These are phyloP conservation scores for Monosporascus sp. DNA, from an alignment of 2,329 filamentous ascomycete genomes.

Conservation along the genomic window DNA sequence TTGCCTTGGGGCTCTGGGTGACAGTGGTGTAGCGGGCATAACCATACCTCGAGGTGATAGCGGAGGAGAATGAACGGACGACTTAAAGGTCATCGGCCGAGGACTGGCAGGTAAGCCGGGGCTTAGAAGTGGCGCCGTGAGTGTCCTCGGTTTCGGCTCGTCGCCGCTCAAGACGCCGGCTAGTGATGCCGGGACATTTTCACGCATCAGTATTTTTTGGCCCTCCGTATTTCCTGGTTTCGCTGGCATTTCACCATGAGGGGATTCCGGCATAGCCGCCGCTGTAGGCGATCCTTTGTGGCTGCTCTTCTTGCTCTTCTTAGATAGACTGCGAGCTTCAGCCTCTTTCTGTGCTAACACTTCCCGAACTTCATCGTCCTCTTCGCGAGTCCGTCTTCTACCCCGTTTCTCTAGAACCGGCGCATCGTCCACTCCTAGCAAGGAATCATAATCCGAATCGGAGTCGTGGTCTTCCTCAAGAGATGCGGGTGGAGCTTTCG, in stretches of 20 bases:
- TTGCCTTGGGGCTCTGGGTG: conserved; percentile 68
- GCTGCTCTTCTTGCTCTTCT: conserved; percentile 60
- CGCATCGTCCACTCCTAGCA: conserved; percentile 64
- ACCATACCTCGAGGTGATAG: conserved; percentile 57
- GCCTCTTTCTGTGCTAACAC: conserved; percentile 61
- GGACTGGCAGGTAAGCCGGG: conserved; percentile 58
- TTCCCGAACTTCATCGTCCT: conserved; percentile 78
- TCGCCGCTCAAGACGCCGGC: conserved; percentile 45
- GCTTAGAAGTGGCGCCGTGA: conserved; percentile 47
- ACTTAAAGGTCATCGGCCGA: conserved; percentile 49
- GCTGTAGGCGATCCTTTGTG: conserved; percentile 44
- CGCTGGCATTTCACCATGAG: conserved; percentile 30
- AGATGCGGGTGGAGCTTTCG: conserved; percentile 21
- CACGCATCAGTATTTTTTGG: conserved; percentile 30
- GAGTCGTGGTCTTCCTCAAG: conserved; percentile 57
- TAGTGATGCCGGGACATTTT: conserved; percentile 44
- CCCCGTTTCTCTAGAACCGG: conserved; percentile 58
- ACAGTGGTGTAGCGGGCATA: conserved; percentile 53
- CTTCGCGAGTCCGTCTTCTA: conserved; percentile 77
- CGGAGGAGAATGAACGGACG: conserved; percentile 57
- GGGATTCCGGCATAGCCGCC: conserved; percentile 21
- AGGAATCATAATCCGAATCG: conserved; percentile 80
- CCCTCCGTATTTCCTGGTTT: conserved; percentile 31
- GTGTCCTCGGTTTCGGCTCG: conserved; percentile 23
- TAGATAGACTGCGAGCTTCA: conserved; percentile 67